Conservation (phyloP, 331 rosid species). For the Erythrophleum ivorense region DNA sequence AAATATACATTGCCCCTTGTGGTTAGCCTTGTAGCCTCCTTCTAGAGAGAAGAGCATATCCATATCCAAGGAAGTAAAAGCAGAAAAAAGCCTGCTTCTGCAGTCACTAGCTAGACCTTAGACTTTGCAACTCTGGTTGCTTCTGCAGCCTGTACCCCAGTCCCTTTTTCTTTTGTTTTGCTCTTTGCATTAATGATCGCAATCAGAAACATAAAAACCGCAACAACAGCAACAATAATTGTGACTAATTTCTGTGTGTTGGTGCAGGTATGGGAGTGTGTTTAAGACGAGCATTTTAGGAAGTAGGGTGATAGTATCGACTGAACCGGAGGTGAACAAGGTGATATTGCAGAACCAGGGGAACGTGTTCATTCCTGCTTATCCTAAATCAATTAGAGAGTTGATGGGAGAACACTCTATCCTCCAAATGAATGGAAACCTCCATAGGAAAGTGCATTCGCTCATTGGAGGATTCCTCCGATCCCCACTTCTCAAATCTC, state of each 20-base stretch:
- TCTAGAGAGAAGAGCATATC: conserved; percentile 18
- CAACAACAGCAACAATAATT: background rate
- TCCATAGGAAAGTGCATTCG: conserved; percentile 70
- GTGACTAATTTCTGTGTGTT: background rate
- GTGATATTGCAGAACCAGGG: conserved; percentile 77
- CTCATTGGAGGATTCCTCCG: conserved; percentile 71
- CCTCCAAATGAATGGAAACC: conserved; percentile 66
- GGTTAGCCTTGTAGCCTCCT: background rate
- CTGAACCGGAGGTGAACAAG: conserved; percentile 86
- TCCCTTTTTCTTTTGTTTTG: background rate
- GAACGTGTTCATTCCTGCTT: conserved; percentile 76
- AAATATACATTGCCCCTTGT: conserved; percentile 27
- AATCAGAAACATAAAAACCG: too few species aligned
- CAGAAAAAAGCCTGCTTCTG: conserved; percentile 48
- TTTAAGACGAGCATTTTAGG: conserved; percentile 82
- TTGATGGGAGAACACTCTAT: conserved; percentile 78
- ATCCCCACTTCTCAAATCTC: conserved; percentile 70
- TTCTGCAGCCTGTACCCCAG: conserved; percentile 28
- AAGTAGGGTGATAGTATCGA: conserved; percentile 78
- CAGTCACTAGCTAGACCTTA: conserved; percentile 34
- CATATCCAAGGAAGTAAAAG: conserved; percentile 25
- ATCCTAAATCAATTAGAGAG: conserved; percentile 87
- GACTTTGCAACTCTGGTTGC: conserved; percentile 32
- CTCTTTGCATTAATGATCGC: background rate
- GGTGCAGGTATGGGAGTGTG: conserved; percentile 80